Conservation (phyloP, 2,329 filamentous ascomycete species). For the Chaetomium strumarium region DNA sequence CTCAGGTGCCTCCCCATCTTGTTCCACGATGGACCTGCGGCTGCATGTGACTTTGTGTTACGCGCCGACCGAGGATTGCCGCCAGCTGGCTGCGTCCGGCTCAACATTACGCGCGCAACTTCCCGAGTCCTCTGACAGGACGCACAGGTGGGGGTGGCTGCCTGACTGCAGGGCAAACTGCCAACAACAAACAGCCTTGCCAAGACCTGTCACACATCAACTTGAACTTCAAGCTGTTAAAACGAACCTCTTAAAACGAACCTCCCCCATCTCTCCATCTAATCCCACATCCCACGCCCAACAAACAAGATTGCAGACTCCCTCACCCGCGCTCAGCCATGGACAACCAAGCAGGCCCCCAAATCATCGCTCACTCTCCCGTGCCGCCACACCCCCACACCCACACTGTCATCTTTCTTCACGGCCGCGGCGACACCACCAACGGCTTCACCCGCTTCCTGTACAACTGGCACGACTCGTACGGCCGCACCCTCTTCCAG, state of each 20-base stretch:
- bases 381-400: slow-evolving; percentile 19
- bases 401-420: slow-evolving; percentile 41
- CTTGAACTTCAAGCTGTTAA: too few relatives aligned
- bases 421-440: slow-evolving; percentile 39
- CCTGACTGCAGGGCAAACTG: background rate
- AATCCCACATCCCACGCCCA: background rate
- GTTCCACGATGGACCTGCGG: too few relatives aligned
- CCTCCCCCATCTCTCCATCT: background rate
- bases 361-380: slow-evolving; percentile 8
- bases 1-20: too few relatives aligned
- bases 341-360: background rate
- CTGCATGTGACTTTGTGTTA: too few relatives aligned
- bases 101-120: background rate
- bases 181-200: background rate
- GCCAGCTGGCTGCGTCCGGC: background rate
- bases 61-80: background rate
- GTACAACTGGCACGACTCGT: slow-evolving; percentile 28
- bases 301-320: background rate
- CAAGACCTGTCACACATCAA: background rate
- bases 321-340: background rate
- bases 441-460: slow-evolving; percentile 31
- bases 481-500: slow-evolving; percentile 31
- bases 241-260: background rate
- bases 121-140: too few relatives aligned
- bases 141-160: background rate